phyloP scores from a whole-genome alignment of 805 yeast species.

The Candida koratica region DNA sequence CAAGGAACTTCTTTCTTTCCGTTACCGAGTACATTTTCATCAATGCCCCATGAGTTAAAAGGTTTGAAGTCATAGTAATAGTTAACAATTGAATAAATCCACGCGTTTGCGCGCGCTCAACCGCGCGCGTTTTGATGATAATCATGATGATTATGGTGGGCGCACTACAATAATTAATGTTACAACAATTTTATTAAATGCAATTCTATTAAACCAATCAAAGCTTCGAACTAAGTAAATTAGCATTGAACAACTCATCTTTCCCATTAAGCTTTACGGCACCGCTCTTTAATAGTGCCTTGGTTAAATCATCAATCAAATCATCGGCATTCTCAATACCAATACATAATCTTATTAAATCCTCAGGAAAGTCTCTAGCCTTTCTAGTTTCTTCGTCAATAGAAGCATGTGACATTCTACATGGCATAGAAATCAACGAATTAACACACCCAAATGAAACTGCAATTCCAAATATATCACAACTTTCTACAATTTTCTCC shows the following conservation, averaged over 20 bases:
- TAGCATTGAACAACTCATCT: conserved; percentile 39
- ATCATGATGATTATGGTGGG: not conserved
- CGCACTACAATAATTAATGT: not conserved
- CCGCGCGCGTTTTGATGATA: not conserved
- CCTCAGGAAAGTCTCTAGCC: conserved; percentile 90
- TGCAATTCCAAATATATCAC: conserved; percentile 79
- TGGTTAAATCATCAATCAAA: conserved; percentile 72
- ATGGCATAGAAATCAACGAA: conserved; percentile 88
- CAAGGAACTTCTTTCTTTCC: conserved; percentile 15
- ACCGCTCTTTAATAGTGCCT: conserved; percentile 66
- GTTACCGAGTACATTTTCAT: conserved; percentile 13
- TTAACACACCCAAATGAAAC: conserved; percentile 95
- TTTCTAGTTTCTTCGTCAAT: conserved; percentile 83
- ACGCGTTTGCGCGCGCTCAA: conserved; percentile 4
- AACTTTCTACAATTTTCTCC: conserved; percentile 69
- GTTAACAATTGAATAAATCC: too few relatives aligned
- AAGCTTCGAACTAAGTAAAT: conserved; percentile 1
- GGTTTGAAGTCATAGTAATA: conserved; percentile 10
- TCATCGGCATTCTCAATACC: conserved; percentile 87
- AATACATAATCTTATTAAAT: conserved; percentile 80
- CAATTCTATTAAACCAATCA: too few relatives aligned
- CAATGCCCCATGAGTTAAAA: conserved; percentile 11
- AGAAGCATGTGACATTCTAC: conserved; percentile 96
- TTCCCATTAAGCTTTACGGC: conserved; percentile 41
- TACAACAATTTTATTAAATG: too few relatives aligned